Evolutionary conservation across 1,139 yeast species (phyloP).

Genomic region (Tardiomyces digboiensis): DNA sequence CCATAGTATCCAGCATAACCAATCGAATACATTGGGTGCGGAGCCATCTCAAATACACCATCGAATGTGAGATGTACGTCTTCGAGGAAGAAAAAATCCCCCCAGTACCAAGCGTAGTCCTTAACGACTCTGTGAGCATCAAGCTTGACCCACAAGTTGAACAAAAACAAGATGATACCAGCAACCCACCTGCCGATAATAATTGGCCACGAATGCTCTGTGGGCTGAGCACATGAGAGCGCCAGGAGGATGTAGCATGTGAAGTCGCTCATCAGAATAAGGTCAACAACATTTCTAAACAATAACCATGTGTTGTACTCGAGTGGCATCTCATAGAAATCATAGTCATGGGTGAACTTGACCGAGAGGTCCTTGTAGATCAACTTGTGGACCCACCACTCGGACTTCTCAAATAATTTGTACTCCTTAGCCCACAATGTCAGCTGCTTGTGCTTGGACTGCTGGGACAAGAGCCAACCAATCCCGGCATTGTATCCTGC

Average conservation of each 20-base stretch:
- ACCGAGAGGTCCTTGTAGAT: slow-evolving; percentile 42
- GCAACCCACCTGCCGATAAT: slow-evolving; percentile 31
- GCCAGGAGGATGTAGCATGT: slow-evolving; percentile 68
- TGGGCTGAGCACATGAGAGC: slow-evolving; percentile 40
- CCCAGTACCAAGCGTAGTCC: slow-evolving; percentile 96
- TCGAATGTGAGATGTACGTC: slow-evolving; percentile 77
- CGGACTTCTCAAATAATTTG: slow-evolving; percentile 36
- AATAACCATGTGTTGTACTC: slow-evolving; percentile 82
- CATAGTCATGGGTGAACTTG: slow-evolving; percentile 42
- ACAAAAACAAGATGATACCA: slow-evolving; percentile 44
- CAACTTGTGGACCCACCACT: slow-evolving; percentile 31
- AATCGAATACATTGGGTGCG: slow-evolving; percentile 91
- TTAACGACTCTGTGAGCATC: slow-evolving; percentile 87
- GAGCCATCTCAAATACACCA: slow-evolving; percentile 87
- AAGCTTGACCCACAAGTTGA: slow-evolving; percentile 79
- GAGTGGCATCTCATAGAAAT: slow-evolving; percentile 46
- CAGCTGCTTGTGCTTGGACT: slow-evolving; percentile 49
- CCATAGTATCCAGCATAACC: slow-evolving; percentile 90
- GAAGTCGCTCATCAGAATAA: slow-evolving; percentile 81
- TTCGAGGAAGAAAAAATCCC: slow-evolving; percentile 81
- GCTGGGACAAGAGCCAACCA: slow-evolving; percentile 59
- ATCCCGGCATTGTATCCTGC: slow-evolving; percentile 71
- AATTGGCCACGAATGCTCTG: slow-evolving; percentile 33
- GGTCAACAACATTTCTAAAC: slow-evolving; percentile 72
- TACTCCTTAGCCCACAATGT: slow-evolving; percentile 45